Evolutionary conservation across 306 rosid genomes (phyloP).

Genomic region (Begonia masoniana): DNA sequence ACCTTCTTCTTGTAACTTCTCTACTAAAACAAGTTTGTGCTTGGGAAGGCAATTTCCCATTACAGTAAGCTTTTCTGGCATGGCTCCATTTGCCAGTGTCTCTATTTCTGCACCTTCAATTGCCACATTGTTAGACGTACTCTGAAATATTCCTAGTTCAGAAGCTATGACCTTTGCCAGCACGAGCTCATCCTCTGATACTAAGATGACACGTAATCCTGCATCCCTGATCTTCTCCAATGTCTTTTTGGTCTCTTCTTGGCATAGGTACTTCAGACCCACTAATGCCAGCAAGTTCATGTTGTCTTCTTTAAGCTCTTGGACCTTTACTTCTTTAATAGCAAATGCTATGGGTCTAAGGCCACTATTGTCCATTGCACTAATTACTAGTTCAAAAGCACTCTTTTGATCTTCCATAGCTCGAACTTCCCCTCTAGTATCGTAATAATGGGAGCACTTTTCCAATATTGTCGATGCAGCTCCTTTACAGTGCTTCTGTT

Average conservation of each 20-base stretch:
- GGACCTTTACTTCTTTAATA: neutral
- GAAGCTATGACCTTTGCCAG: slow-evolving; percentile 19
- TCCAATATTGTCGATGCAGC: slow-evolving; percentile 35
- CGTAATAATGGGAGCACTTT: slow-evolving; percentile 40
- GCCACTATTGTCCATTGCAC: slow-evolving; percentile 28
- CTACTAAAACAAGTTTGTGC: slow-evolving; percentile 32
- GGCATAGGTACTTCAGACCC: slow-evolving; percentile 25
- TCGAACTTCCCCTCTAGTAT: slow-evolving; percentile 19
- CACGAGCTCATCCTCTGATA: slow-evolving; percentile 40
- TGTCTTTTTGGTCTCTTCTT: slow-evolving; percentile 7
- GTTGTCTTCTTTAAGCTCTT: slow-evolving; percentile 25
- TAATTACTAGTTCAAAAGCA: slow-evolving; percentile 11
- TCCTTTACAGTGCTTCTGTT: slow-evolving; percentile 26
- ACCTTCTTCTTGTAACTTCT: slow-evolving; percentile 18
- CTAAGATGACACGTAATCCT: slow-evolving; percentile 27
- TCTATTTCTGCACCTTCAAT: slow-evolving; percentile 21
- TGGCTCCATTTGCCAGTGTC: slow-evolving; percentile 3
- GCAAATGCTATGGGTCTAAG: slow-evolving; percentile 53
- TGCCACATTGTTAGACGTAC: neutral
- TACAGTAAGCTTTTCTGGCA: slow-evolving; percentile 11
- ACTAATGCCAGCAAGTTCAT: slow-evolving; percentile 33
- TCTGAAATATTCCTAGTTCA: slow-evolving; percentile 9
- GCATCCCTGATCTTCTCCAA: slow-evolving; percentile 14
- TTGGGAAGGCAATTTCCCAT: slow-evolving; percentile 30
- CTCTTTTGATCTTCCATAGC: slow-evolving; percentile 18